Evolutionary conservation across 164 flowering plant species (phyloP).

Genomic region (Dillenia suffruticosa): DNA sequence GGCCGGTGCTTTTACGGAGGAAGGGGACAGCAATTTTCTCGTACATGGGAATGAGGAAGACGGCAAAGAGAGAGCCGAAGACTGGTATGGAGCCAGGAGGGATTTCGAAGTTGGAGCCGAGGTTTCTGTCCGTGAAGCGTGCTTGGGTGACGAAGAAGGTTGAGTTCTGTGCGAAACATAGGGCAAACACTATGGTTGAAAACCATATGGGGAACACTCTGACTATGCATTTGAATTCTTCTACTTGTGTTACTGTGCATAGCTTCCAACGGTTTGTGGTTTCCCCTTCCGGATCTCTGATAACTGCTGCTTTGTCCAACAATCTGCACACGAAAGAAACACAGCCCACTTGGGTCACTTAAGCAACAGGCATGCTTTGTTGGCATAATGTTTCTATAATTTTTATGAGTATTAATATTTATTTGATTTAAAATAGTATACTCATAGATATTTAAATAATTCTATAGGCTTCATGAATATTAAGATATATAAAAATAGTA

Average conservation of each 20-base stretch:
- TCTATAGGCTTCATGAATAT: too few species aligned
- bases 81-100: slow-evolving; percentile 12
- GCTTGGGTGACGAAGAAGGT: slow-evolving; percentile 19
- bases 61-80: slow-evolving; percentile 10
- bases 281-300: slow-evolving; percentile 8
- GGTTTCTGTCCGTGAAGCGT: slow-evolving; percentile 12
- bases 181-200: slow-evolving; percentile 8
- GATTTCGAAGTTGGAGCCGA: slow-evolving; percentile 16
- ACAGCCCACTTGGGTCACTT: too few species aligned
- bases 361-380: too few species aligned
- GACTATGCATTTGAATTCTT: slow-evolving; percentile 15
- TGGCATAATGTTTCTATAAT: too few species aligned
- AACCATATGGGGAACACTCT: slow-evolving; percentile 18
- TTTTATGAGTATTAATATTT: too few species aligned
- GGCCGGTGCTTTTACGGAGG: slow-evolving; percentile 4
- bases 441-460: too few species aligned
- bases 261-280: slow-evolving; percentile 19
- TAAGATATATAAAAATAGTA: too few species aligned
- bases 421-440: too few species aligned
- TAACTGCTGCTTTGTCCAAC: slow-evolving; percentile 22
- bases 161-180: slow-evolving; percentile 9
- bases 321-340: slow-evolving; percentile 2
- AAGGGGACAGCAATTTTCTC: slow-evolving; percentile 15
- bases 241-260: slow-evolving; percentile 26
- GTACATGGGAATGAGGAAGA: slow-evolving; percentile 20